Base-by-base conservation (phyloP, 2,329 filamentous ascomycete genomes). In the Colletotrichum siamense region DNA sequence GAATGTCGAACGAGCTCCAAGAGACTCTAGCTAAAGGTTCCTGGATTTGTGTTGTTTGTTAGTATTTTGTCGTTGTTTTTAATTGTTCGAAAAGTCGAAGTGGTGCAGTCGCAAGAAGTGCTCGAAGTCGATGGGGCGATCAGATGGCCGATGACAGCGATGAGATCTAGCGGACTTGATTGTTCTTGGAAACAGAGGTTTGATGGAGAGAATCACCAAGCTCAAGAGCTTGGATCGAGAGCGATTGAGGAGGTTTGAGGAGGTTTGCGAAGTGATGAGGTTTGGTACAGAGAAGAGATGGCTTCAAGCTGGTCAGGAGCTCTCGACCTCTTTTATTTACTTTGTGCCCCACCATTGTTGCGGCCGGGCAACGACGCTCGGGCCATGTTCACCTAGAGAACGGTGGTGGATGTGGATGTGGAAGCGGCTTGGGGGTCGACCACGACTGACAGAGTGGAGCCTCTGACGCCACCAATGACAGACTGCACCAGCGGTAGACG, bases 1-100 rank as follows among this genome's bases (percentile, higher is more conserved):
- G 82, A 86, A 79, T 71, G 85, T 88, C 86, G 86, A 88, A 86
- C 82, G 86, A 89, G 87, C 84, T 90, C 88, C 89, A 89, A 91
- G 88, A 90, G 87, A 89, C 88, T 89, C 89, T 90, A 90, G 82
- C 85, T 86, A 90, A 90, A 89, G 88, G 86, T 88, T 91, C 88
- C 88, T 90, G 85, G 86, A 86, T 84, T 76, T 80, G 80, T 89
- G 88, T 87, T 89, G 87, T 80, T 83, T 81, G 86, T 88, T 88
- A 88, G 87, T 89, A 87, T 82, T 78, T 80, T 82, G 81, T 80
- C 78, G 80, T 81, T 82, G 86, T 82, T 81, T 81, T 80, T 83
- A 84, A 22, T 83, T 88, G 85, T 83, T 89, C 85, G 87, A 89
- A 87, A 84, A 52, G 82, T 87, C 85, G 86, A 89, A 85, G 80